phyloP scores from a whole-genome alignment of 169 alveolate genomes.

The Hepatocystis sp. region DNA sequence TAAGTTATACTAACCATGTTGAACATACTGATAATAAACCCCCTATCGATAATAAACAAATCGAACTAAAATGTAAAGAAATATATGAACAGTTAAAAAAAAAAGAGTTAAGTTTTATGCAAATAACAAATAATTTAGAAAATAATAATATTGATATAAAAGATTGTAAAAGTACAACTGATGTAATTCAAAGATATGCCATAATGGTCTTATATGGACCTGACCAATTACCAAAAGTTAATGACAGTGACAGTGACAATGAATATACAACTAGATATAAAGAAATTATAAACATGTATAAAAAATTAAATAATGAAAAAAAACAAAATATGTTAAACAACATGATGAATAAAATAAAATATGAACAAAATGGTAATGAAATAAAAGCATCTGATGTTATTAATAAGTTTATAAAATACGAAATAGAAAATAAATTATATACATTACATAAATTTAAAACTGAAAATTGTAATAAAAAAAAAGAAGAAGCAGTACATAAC shows the following conservation, averaged over 20 bases:
- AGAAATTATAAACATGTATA: constrained; percentile 33
- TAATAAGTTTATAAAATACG: constrained; percentile 32
- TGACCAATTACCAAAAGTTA: constrained; percentile 10
- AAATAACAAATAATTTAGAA: constrained; percentile 52
- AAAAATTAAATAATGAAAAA: constrained; percentile 42
- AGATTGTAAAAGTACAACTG: constrained; percentile 71
- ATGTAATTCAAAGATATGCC: constrained; percentile 58
- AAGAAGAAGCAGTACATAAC: constrained; percentile 22
- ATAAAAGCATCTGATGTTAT: constrained; percentile 62
- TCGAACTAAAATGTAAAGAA: constrained; percentile 24
- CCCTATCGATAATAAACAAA: background rate
- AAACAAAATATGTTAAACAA: constrained; percentile 63
- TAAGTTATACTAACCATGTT: background rate
- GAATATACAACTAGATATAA: constrained; percentile 45
- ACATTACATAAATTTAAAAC: constrained; percentile 59
- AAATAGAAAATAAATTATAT: constrained; percentile 45
- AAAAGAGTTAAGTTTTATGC: constrained; percentile 47
- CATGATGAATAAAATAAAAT: constrained; percentile 2
- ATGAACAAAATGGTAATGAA: constrained; percentile 4
- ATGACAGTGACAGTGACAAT: background rate
- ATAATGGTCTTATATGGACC: constrained; percentile 42
- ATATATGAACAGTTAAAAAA: constrained; percentile 35
- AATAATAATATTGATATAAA: constrained; percentile 22
- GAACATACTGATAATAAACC: background rate
- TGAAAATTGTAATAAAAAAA: constrained; percentile 18